Conservation (phyloP, 192 early-diverging fungal species). For the Umbelopsis isabellina region DNA sequence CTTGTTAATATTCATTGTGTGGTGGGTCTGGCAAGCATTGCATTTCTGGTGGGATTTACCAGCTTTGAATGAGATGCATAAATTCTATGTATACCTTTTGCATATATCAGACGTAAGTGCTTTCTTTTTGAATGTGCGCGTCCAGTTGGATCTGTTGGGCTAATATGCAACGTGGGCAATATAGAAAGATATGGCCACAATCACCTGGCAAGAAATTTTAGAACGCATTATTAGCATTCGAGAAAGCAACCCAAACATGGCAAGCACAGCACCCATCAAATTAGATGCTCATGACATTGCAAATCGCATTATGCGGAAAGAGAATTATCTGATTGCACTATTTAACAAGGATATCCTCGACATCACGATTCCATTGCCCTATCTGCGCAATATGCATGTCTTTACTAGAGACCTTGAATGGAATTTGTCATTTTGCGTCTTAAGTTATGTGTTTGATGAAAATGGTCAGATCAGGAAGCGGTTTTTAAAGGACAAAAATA, state of each 20-base stretch:
- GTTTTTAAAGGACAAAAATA: slow-evolving; percentile 76
- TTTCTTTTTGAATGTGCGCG: not conserved
- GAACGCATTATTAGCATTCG: slow-evolving; percentile 71
- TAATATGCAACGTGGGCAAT: not conserved
- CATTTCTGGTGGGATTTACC: slow-evolving; percentile 72
- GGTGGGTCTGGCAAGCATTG: slow-evolving; percentile 78
- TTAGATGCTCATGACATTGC: slow-evolving; percentile 78
- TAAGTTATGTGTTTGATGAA: slow-evolving; percentile 89
- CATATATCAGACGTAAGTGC: slow-evolving; percentile 71
- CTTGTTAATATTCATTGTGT: slow-evolving; percentile 66
- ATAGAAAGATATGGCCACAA: slow-evolving; percentile 82
- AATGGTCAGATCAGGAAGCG: slow-evolving; percentile 79
- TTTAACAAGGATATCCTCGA: slow-evolving; percentile 93
- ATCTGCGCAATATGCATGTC: slow-evolving; percentile 56
- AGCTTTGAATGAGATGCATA: slow-evolving; percentile 76
- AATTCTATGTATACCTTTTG: slow-evolving; percentile 83
- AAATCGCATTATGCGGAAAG: slow-evolving; percentile 95
- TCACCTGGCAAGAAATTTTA: slow-evolving; percentile 86
- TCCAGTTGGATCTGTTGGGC: no score
- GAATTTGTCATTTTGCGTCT: slow-evolving; percentile 86
- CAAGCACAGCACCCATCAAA: slow-evolving; percentile 54
- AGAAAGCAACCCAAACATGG: slow-evolving; percentile 62
- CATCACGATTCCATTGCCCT: slow-evolving; percentile 71
- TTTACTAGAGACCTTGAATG: slow-evolving; percentile 92
- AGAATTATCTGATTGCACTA: slow-evolving; percentile 96